These are phyloP conservation scores for Schoenoplectus triqueter DNA, from an alignment of 202 grass and related monocot species.

Conservation along the genomic window DNA sequence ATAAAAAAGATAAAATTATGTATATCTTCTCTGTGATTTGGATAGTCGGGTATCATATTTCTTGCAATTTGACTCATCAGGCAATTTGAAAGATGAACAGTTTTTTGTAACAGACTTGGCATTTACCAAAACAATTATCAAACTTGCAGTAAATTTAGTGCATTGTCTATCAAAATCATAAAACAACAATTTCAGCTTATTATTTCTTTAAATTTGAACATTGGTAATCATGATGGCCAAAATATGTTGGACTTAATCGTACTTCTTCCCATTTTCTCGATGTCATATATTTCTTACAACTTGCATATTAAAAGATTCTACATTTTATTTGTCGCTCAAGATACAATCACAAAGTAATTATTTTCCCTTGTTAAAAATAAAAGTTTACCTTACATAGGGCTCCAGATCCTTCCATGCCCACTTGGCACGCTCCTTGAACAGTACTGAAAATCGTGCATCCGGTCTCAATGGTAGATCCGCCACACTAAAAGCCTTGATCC, in stretches of 20 bases:
- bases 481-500: conserved; percentile 79
- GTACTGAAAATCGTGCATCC: conserved; percentile 63
- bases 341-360: not conserved
- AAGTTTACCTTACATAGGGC: conserved; percentile 77
- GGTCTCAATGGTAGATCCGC: conserved; percentile 62
- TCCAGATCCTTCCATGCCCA: conserved; percentile 96
- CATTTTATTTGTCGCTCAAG: not conserved
- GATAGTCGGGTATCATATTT: not conserved
- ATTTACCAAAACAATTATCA: conserved; percentile 2
- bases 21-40: not conserved
- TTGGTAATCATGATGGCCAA: not conserved
- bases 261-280: conserved; percentile 2
- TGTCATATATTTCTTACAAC: conserved; percentile 7
- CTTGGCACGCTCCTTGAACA: conserved; percentile 68
- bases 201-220: not conserved
- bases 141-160: conserved; percentile 3
- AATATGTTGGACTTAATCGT: not conserved
- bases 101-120: not conserved
- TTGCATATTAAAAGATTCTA: conserved; percentile 15
- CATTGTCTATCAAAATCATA: not conserved
- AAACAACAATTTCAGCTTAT: not conserved
- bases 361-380: not conserved
- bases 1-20: not conserved
- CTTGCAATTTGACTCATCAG: not conserved
- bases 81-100: not conserved